phyloP scores from a whole-genome alignment of 2,329 filamentous ascomycete species.

The Fusarium caatingaense region DNA sequence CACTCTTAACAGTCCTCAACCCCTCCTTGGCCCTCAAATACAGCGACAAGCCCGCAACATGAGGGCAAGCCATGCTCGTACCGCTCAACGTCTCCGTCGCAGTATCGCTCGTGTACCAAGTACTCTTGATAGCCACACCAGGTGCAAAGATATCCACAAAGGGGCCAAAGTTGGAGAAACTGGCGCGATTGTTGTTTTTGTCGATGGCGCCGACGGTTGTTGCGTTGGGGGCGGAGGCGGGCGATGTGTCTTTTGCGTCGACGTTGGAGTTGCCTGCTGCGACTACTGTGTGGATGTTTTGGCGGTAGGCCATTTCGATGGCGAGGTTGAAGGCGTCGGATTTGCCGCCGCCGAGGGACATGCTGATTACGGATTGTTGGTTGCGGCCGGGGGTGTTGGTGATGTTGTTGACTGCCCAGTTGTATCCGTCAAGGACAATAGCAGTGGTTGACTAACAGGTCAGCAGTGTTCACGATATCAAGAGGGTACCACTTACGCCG shows the following conservation, averaged over 20 bases:
- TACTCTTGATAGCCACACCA: constrained; percentile 58
- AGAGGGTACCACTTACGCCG: constrained; percentile 13
- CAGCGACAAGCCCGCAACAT: constrained; percentile 69
- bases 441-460: constrained; percentile 39
- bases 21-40: constrained; percentile 56
- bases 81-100: constrained; percentile 64
- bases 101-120: constrained; percentile 57
- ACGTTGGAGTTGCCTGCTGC: constrained; percentile 65
- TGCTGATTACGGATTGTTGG: constrained; percentile 62
- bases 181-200: constrained; percentile 51
- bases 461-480: background rate
- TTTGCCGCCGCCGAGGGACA: constrained; percentile 63
- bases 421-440: constrained; percentile 48
- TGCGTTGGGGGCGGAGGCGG: constrained; percentile 60
- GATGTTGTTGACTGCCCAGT: constrained; percentile 58
- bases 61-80: constrained; percentile 72
- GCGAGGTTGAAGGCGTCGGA: constrained; percentile 63
- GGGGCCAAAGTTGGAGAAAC: constrained; percentile 63
- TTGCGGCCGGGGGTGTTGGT: constrained; percentile 52
- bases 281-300: constrained; percentile 64
- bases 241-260: constrained; percentile 57
- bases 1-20: constrained; percentile 56
- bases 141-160: constrained; percentile 64
- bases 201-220: constrained; percentile 66
- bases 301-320: constrained; percentile 57